Evolutionary conservation across 129 eudicot species (phyloP), one percentile per base, ranked within the genome.

Genomic region (Sambucus nigra): DNA sequence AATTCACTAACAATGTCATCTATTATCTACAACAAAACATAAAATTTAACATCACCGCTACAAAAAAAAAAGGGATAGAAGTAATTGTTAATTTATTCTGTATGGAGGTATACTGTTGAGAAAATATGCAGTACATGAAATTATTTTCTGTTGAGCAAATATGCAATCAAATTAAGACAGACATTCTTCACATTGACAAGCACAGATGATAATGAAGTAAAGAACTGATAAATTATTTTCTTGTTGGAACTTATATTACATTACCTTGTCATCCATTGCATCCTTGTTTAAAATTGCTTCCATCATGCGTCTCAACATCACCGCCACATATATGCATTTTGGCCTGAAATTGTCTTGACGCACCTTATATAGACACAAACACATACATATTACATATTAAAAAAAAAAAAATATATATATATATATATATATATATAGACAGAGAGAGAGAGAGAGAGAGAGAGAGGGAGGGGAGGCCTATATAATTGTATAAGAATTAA

Each of bases 281-380:
- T 85, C 88, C 76, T 91, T 80, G 73, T 79, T 85, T 56, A 91
- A 59, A 25, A 76, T 69, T 63, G 98, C 95, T 63, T 91, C 98
- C 87, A 91, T 79, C 94, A 91, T 85, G 56, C 95, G 98, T 66
- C 95, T 79, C 70, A 91, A 8, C 98, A 91, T 91, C 57, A 91
- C 94, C 39, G 83, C 95, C 69, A 69, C 94, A 67, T 85, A 91
- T 14, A 76, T 75, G 67, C 98, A 85, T 71, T 91, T 91, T 41
- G 71, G 53, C 29, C 83, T 81, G 48, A 91, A 85, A 69, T 77
- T 85, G 60, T 79, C 64, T 29, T 71, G 63, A 29, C 59, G 75
- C 65, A 88, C 95, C 97, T 88, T 18, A n/a, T n/a, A n/a, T n/a
- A n/a, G n/a, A n/a, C n/a, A n/a, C n/a, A n/a, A n/a, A n/a, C n/a